Conservation (phyloP, 139 green algal species). For the Chlamydomonas sp. region DNA sequence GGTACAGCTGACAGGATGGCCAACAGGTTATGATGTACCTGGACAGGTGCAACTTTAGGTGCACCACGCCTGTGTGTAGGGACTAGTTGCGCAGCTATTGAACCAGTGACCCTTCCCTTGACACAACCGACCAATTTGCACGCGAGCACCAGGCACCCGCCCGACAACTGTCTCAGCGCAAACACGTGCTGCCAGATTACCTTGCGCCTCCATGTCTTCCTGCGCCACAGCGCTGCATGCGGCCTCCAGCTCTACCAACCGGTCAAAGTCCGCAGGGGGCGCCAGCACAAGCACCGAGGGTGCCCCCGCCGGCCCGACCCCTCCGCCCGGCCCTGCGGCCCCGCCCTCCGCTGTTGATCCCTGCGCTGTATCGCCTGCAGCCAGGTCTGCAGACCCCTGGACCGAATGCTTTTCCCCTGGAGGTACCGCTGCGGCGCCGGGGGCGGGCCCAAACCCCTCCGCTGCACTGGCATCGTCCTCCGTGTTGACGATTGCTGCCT, state of each 20-base stretch:
- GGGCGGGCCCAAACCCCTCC: neutral
- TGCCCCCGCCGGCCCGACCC: neutral
- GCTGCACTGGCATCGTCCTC: neutral
- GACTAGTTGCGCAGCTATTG: too few species aligned
- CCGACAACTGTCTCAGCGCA: neutral
- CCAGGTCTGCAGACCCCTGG: too few species aligned
- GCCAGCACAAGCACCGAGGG: neutral
- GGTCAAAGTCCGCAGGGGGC: neutral
- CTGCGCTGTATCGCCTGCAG: too few species aligned
- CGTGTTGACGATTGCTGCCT: neutral
- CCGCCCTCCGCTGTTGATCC: too few species aligned
- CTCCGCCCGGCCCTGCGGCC: neutral
- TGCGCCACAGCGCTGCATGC: constrained; percentile 20
- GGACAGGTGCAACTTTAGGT: too few species aligned
- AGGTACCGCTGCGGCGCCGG: neutral
- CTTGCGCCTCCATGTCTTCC: constrained; percentile 40
- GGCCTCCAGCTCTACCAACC: constrained; percentile 34
- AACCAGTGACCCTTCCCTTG: too few species aligned
- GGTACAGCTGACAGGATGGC: too few species aligned
- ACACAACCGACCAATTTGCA: too few species aligned
- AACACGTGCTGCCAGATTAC: neutral
- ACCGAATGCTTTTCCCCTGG: neutral
- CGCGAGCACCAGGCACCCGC: neutral
- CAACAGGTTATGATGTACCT: too few species aligned
- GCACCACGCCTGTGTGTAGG: too few species aligned